Conservation (phyloP, 768 basidiomycete species). For the Boletus sensibilis region DNA sequence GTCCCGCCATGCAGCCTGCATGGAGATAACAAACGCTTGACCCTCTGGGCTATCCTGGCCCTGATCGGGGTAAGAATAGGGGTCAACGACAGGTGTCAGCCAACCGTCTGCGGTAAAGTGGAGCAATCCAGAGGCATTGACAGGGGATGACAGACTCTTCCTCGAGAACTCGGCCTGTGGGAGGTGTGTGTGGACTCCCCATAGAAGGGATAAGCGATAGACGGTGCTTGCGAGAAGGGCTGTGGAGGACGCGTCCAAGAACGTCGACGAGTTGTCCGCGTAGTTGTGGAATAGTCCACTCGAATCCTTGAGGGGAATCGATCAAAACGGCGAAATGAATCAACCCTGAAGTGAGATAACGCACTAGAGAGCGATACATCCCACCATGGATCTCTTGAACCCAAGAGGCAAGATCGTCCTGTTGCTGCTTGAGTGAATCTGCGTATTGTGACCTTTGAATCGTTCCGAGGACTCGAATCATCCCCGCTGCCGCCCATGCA, state of each 20-base stretch:
- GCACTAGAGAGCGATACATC: conserved; percentile 61
- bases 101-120: conserved; percentile 64
- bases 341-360: conserved; percentile 21
- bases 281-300: conserved; percentile 63
- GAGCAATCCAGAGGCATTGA: conserved; percentile 25
- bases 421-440: conserved; percentile 46
- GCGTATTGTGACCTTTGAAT: conserved; percentile 62
- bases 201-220: conserved; percentile 64
- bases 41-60: conserved; percentile 68
- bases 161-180: conserved; percentile 59
- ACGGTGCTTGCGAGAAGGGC: conserved; percentile 75
- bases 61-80: conserved; percentile 47
- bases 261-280: conserved; percentile 54
- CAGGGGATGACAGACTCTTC: conserved; percentile 31
- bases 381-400: conserved; percentile 69
- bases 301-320: not conserved
- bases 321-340: not conserved
- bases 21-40: conserved; percentile 74
- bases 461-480: conserved; percentile 78
- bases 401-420: conserved; percentile 62
- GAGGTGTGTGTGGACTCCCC: conserved; percentile 48
- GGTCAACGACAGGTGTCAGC: conserved; percentile 75
- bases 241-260: conserved; percentile 71
- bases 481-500: conserved; percentile 87
- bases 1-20: conserved; percentile 75